Base-by-base conservation (phyloP, 2,329 filamentous ascomycete genomes). In the Colletotrichum spaethianum region DNA sequence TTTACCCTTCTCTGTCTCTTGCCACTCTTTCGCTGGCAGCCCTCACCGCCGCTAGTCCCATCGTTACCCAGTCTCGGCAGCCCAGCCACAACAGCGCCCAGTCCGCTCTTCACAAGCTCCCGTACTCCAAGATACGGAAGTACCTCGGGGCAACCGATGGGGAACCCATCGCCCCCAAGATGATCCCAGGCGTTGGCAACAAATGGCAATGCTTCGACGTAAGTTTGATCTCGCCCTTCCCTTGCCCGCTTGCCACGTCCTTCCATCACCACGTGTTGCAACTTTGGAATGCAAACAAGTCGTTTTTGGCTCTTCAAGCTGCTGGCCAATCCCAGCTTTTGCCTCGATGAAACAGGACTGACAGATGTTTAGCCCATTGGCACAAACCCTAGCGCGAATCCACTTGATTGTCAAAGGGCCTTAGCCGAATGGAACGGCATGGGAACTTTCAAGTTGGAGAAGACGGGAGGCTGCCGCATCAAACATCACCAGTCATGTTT, bases 151-250 rank as follows among this genome's bases (percentile, higher is more conserved):
- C 38, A 28, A n/a, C 18, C 14, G 31, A 69, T 4, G 59, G 38
- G 31, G 38, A 12, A 2, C 33, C 46, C 16, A 31, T 18, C 9
- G 5, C 11, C 33, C 18, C 46, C 26, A 61, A 36, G 33, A 65
- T 44, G 33, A 70, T 70, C 16, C 67, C 67, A 2, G 52, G 52
- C 36, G 46, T 65, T 36, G 67, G 67, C 1, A 65, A 23, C 8
- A 50, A 59, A 12, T 70, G 67, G 67, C 18, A 18, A 33, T 70
- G 67, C 61, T 52, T 40, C n/a, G 12, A 42, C 2, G 67, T 69
- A 26, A 48, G 66, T 20, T 31, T 31, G 4, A 20, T 18, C 23
- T 9, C n/a, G 16, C 18, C n/a, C 23, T 38, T 7, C 12, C 20
- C 28, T 7, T 18, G 2, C 20, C 5, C 60, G 23, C 8, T 33